These are phyloP conservation scores for Colletotrichum horii DNA, from an alignment of 2,329 filamentous ascomycete species.

Conservation along the genomic window DNA sequence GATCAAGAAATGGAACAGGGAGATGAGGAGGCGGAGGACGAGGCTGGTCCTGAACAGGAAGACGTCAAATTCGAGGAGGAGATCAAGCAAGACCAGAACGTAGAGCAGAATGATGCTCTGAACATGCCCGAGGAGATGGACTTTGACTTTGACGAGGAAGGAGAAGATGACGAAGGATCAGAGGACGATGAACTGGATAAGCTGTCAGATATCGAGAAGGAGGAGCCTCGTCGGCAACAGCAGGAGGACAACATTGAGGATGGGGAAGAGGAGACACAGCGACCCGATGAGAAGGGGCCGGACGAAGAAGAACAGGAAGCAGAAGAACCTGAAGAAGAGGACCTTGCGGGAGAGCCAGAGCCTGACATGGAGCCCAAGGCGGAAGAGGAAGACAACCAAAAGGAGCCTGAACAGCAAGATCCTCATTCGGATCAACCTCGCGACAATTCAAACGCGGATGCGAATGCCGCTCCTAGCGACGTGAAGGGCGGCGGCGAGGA, in stretches of 20 bases:
- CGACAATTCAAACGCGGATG: slow-evolving; percentile 57
- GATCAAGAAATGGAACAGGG: slow-evolving; percentile 46
- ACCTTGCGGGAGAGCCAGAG: slow-evolving; percentile 32
- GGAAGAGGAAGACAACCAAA: slow-evolving; percentile 56
- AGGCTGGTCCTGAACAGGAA: slow-evolving; percentile 63
- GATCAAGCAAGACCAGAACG: slow-evolving; percentile 72
- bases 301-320: slow-evolving; percentile 34
- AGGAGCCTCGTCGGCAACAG: slow-evolving; percentile 38
- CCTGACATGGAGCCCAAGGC: slow-evolving; percentile 55
- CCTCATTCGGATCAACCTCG: slow-evolving; percentile 34
- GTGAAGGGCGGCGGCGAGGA: slow-evolving; percentile 69
- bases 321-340: slow-evolving; percentile 39
- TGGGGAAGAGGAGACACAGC: slow-evolving; percentile 34
- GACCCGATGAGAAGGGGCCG: slow-evolving; percentile 30
- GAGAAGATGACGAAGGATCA: slow-evolving; percentile 56
- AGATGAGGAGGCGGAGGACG: slow-evolving; percentile 57
- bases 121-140: slow-evolving; percentile 90
- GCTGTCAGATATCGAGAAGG: slow-evolving; percentile 55
- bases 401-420: slow-evolving; percentile 35
- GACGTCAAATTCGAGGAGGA: slow-evolving; percentile 61
- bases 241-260: slow-evolving; percentile 42
- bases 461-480: slow-evolving; percentile 66
- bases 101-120: slow-evolving; percentile 80
- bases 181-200: slow-evolving; percentile 65
- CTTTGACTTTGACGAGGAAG: slow-evolving; percentile 78